Conservation (phyloP, 495 filamentous ascomycete species). For the Cairneyella variabilis region DNA sequence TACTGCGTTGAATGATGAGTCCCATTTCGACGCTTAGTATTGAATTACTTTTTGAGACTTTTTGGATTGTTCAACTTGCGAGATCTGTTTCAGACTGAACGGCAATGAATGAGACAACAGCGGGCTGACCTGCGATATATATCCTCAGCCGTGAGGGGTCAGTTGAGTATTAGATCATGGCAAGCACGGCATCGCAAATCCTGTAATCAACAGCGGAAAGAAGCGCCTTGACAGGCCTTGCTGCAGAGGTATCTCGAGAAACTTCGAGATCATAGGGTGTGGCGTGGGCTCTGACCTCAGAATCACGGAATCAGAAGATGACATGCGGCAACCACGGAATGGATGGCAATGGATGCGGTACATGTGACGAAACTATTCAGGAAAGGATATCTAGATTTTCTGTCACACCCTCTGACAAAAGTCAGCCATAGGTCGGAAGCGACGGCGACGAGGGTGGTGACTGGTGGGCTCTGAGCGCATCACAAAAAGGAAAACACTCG, state of each 20-base stretch:
- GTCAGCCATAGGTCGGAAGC: too few species aligned
- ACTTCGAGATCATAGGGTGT: neutral
- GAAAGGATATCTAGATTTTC: too few species aligned
- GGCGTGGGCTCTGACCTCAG: neutral
- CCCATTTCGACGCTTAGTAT: neutral
- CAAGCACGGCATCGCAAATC: neutral
- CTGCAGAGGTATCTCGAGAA: neutral
- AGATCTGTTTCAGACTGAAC: neutral
- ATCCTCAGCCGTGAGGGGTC: neutral
- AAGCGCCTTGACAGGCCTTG: neutral
- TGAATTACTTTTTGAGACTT: too few species aligned
- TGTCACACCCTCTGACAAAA: too few species aligned
- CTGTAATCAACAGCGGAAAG: neutral
- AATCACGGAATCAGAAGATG: neutral
- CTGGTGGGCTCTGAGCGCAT: too few species aligned
- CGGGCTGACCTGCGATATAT: neutral
- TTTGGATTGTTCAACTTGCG: neutral
- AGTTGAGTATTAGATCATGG: neutral
- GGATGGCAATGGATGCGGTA: too few species aligned
- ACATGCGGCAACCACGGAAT: neutral
- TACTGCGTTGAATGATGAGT: conserved; percentile 32
- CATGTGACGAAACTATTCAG: conserved; percentile 8
- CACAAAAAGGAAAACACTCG: too few species aligned
- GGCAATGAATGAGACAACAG: neutral
- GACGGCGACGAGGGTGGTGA: too few species aligned